These are phyloP conservation scores for Lavandula angustifolia DNA, from an alignment of 257 asterid species.

Conservation along the genomic window DNA sequence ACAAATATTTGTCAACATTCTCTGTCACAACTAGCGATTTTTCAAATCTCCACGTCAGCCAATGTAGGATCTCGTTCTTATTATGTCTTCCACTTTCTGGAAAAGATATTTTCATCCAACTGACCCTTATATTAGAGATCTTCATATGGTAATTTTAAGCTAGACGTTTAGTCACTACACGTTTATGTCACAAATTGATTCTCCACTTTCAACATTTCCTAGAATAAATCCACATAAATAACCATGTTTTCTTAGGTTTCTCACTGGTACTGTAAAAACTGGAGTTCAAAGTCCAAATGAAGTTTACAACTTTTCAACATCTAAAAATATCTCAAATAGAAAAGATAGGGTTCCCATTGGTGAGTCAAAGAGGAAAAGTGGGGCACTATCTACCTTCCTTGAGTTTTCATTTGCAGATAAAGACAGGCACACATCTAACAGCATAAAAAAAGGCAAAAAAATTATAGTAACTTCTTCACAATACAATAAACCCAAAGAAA, in stretches of 20 bases:
- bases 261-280: background rate
- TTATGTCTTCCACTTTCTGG: background rate
- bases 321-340: background rate
- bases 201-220: conserved; percentile 4
- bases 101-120: background rate
- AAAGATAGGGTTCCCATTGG: conserved; percentile 1
- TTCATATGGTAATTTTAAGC: background rate
- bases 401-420: conserved; percentile 8
- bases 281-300: background rate
- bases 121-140: background rate
- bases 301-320: background rate
- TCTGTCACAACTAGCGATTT: background rate
- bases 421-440: conserved; percentile 7
- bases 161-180: background rate
- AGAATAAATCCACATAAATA: background rate
- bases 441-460: conserved; percentile 15
- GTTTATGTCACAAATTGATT: background rate
- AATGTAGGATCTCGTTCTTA: too few relatives aligned
- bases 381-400: conserved; percentile 1
- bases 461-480: background rate
- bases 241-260: background rate
- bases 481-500: conserved; percentile 18
- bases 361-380: background rate
- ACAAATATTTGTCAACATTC: too few relatives aligned
- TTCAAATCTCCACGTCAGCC: background rate